Percentiles rank a stretch among this genome's conserved stretches.
Evolutionary conservation across 441 rosid species (phyloP).

Genomic region (Monsonia emarginata): DNA sequence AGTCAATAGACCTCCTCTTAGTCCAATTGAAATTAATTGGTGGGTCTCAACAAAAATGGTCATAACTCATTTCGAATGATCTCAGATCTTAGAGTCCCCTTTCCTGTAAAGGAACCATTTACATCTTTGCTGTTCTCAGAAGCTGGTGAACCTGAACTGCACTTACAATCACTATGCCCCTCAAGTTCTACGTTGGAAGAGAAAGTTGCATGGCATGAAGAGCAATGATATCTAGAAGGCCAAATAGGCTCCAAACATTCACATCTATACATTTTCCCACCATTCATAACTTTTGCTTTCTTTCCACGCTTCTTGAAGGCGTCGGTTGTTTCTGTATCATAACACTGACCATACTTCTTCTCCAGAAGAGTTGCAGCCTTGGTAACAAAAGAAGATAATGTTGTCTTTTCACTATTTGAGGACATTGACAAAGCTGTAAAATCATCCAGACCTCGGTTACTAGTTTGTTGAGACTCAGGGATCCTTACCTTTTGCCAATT

Average conservation of each 20-base stretch:
- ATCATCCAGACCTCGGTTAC: slow-evolving; percentile 28
- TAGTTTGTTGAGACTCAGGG: slow-evolving; percentile 33
- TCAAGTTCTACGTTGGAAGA: slow-evolving; percentile 42
- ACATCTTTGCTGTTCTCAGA: slow-evolving; percentile 38
- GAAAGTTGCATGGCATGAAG: slow-evolving; percentile 69
- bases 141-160: slow-evolving; percentile 35
- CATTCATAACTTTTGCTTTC: slow-evolving; percentile 35
- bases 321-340: slow-evolving; percentile 32
- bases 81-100: slow-evolving; percentile 32
- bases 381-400: slow-evolving; percentile 35
- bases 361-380: slow-evolving; percentile 66
- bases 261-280: slow-evolving; percentile 59
- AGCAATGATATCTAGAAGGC: slow-evolving; percentile 76
- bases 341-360: slow-evolving; percentile 57
- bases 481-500: slow-evolving; percentile 50
- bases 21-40: no score
- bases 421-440: slow-evolving; percentile 18
- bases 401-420: slow-evolving; percentile 19
- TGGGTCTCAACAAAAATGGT: no score
- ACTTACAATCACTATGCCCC: slow-evolving; percentile 52
- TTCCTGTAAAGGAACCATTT: slow-evolving; percentile 32
- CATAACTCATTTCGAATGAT: slow-evolving; percentile 16
- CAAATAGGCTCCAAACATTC: slow-evolving; percentile 77
- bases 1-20: no score
- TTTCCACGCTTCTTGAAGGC: slow-evolving; percentile 40